Conservation (phyloP, 805 yeast species). For the Zygoascus flipseniorum region DNA sequence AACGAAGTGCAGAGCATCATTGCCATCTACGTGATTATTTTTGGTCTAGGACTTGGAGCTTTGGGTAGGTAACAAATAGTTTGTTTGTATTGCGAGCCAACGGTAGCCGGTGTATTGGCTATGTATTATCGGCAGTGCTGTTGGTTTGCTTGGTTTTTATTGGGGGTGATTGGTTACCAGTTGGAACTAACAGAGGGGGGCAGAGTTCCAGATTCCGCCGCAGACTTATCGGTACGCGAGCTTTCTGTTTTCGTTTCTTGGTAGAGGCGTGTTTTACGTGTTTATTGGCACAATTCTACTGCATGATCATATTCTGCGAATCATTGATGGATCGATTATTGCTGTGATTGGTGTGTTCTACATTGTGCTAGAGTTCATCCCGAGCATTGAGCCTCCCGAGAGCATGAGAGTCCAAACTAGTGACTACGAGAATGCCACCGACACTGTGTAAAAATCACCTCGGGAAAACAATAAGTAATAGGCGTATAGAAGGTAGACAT, state of each 20-base stretch:
- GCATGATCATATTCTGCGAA: slow-evolving; percentile 46
- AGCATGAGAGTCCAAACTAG: slow-evolving; percentile 47
- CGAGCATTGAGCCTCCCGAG: slow-evolving; percentile 70
- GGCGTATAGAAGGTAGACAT: too few relatives aligned
- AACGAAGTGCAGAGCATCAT: slow-evolving; percentile 18
- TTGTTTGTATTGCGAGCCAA: too few relatives aligned
- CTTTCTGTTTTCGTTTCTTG: slow-evolving; percentile 56
- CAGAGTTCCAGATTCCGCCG: slow-evolving; percentile 44
- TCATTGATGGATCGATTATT: slow-evolving; percentile 51
- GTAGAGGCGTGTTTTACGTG: slow-evolving; percentile 58
- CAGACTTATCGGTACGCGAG: slow-evolving; percentile 41
- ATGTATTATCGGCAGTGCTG: too few relatives aligned
- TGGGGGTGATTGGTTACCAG: too few relatives aligned
- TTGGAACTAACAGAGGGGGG: too few relatives aligned
- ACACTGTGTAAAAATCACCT: slow-evolving; percentile 18
- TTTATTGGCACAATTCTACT: slow-evolving; percentile 42
- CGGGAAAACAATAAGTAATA: not conserved
- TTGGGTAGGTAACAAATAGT: slow-evolving; percentile 12
- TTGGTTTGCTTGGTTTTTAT: too few relatives aligned
- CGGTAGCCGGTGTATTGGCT: too few relatives aligned
- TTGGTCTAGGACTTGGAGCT: slow-evolving; percentile 24
- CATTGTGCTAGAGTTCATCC: slow-evolving; percentile 58
- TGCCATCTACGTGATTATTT: slow-evolving; percentile 25
- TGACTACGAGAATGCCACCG: slow-evolving; percentile 27
- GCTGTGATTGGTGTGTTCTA: slow-evolving; percentile 52